Evolutionary conservation across 306 rosid species (phyloP), one percentile per base, ranked within the genome.

Genomic region (Trifolium dubium): DNA sequence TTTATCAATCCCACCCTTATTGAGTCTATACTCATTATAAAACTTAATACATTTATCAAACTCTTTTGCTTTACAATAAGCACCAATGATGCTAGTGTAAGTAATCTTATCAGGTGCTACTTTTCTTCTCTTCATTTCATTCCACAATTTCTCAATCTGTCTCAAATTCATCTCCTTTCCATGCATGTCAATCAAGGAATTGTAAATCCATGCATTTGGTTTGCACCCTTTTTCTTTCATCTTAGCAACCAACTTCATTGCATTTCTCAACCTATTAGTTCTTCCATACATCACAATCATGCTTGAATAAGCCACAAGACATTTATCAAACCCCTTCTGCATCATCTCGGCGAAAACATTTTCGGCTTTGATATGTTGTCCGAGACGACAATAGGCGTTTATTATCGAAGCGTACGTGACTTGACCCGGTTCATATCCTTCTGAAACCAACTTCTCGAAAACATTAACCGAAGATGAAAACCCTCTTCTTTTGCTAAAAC

Each of bases 171-270:
- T 85, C 1, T 29, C 88, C 76, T 68, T 88, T 41, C 94, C 97
- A 75, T 91, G 92, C 89, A 91, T 87, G 37, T 91, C 90, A 69
- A 91, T 87, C 84, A 91, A 77, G 13, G 90, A 80, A 64, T 91
- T 91, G 81, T 91, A 91, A 51, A 91, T 70, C 97, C 92, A 91
- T 23, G 89, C 94, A 76, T 89, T 89, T 6, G 94, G 90, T 64
- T 81, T 44, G 51, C 94, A 91, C 63, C 92, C 94, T 81, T 79
- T 87, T 77, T 87, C 92, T 81, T 91, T 91, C 97, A 91, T 91
- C 86, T 85, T 85, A 1, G 92, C 97, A 15, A 91, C 28, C 18
- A 89, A 74, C 72, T 60, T 87, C 90, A 77, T 83, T 12, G 94
- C 94, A 4, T 74, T 68, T 29, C 84, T 81, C 11, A 83, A 47